Conservation (phyloP, 371 early-diverging fungal genomes). For the Mucor velutinosus region DNA sequence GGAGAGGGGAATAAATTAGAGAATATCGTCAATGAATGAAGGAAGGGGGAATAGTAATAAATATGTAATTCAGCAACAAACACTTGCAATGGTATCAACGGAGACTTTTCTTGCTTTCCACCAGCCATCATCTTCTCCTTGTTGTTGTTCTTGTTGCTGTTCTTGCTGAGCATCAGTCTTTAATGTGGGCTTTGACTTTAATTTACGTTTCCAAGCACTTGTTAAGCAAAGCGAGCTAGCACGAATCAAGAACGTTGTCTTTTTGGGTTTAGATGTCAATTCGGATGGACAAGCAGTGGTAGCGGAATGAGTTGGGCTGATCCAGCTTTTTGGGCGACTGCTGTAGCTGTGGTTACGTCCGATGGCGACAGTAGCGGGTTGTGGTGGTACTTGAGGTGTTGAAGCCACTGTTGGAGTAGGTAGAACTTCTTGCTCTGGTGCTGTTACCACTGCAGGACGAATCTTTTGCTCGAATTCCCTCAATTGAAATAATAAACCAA, state of each 20-base stretch:
- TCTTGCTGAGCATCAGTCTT: neutral
- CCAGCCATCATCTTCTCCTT: conserved; percentile 12
- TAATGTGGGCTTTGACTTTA: neutral
- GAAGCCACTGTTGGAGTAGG: neutral
- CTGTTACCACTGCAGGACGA: neutral
- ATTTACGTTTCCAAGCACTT: conserved; percentile 19
- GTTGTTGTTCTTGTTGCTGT: neutral
- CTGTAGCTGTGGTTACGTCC: neutral
- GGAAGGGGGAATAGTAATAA: conserved; percentile 5
- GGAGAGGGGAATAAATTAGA: neutral
- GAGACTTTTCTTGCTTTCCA: conserved; percentile 21
- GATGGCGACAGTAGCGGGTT: neutral
- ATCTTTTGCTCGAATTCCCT: conserved; percentile 66
- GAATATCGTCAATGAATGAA: conserved; percentile 11
- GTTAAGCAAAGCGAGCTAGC: neutral
- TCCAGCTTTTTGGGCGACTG: conserved; percentile 13
- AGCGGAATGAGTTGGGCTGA: neutral
- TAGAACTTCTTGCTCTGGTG: neutral
- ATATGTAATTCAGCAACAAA: conserved; percentile 14
- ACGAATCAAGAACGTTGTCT: neutral
- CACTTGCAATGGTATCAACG: conserved; percentile 5
- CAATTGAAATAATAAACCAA: conserved; percentile 78
- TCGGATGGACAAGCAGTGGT: neutral
- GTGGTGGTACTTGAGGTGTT: neutral
- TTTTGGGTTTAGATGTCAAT: conserved; percentile 3